Base-by-base conservation (phyloP, 345 rosid genomes). In the Abelmoschus esculentus region DNA sequence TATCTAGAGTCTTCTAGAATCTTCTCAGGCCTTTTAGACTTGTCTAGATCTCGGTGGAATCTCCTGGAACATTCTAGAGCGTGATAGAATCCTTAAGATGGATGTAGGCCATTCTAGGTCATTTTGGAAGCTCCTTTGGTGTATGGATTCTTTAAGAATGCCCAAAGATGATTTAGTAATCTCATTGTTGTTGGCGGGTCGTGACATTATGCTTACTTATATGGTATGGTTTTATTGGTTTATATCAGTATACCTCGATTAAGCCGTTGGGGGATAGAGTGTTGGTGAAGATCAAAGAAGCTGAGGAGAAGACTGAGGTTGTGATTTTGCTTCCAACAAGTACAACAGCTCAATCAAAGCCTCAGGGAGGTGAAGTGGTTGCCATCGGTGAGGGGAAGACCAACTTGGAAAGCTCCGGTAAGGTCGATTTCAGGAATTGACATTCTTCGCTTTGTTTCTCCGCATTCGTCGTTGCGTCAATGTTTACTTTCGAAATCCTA, bases 341-440 rank as follows among this genome's bases (percentile, higher is more conserved):
- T n/a, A n/a, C n/a, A 5, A 71, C 92, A 2, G 99, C 96, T 49
- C 98, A 88, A 72, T 64, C 89, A 14, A 95, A 91, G 74, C 92
- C 98, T 63, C 96, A 95, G 72, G 89, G 84, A 56, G 99, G 99
- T 64, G 97, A 95, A 75, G 98, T 95, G 6, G 87, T 95, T 55
- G 97, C 92, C 58, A 86, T 88, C 26, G 99, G 98, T 42, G 90
- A 91, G 79, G 98, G 99, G 36, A 90, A 79, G 57, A 71, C 70
- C 54, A 90, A 86, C 70, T 6, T 90, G 66, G 90, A 84, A 5
- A 67, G 83, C 29, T 66, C 74, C 19, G 78, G 91, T n/a, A 52
- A 52, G 56, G 22, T 52, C 10, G 56, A n/a, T 17, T 52, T 49
- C 54, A 13, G 17, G 54, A 14, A 15, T 15, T 4, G 54, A 18